Conservation (phyloP, 352 stramenopile species). For the Plasmopara halstedii region DNA sequence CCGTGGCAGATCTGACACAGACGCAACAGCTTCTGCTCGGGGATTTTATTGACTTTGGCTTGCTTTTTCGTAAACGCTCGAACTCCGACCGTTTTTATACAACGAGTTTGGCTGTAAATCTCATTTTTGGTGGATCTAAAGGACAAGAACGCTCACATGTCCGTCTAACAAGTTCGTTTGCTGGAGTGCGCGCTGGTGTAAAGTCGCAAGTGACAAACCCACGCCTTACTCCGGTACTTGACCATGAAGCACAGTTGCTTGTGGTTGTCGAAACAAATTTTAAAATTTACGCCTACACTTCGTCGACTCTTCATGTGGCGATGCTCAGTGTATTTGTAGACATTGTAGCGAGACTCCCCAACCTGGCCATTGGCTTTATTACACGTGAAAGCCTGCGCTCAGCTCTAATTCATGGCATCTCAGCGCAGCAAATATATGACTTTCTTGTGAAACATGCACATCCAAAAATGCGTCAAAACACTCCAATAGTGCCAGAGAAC, state of each 20-base stretch:
- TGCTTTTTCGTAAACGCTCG: constrained; percentile 62
- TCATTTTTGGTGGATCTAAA: constrained; percentile 80
- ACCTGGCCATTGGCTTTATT: constrained; percentile 88
- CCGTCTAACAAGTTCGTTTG: constrained; percentile 42
- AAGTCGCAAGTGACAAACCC: constrained; percentile 38
- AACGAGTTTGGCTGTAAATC: constrained; percentile 82
- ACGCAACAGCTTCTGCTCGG: constrained; percentile 70
- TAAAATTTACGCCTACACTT: constrained; percentile 88
- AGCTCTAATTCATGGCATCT: constrained; percentile 86
- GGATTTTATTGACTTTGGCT: constrained; percentile 83
- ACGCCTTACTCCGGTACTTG: constrained; percentile 21
- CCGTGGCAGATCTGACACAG: constrained; percentile 61
- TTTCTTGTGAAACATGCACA: constrained; percentile 87
- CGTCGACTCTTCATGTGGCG: constrained; percentile 85
- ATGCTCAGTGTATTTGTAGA: constrained; percentile 91
- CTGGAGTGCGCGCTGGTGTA: constrained; percentile 27
- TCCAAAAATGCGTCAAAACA: constrained; percentile 70
- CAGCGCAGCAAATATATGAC: constrained; percentile 87
- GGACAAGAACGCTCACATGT: constrained; percentile 50
- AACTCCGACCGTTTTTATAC: constrained; percentile 80
- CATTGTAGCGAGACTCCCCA: constrained; percentile 83
- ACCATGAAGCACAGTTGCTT: constrained; percentile 34
- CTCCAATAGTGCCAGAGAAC: constrained; percentile 77
- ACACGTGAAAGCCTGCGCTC: constrained; percentile 86
- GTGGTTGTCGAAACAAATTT: constrained; percentile 91